A percentile compares a stretch with the other conserved stretches of the same genome.
These are phyloP conservation scores for Nitzschia inconspicua DNA, from an alignment of 108 stramenopile genomes.

Conservation along the genomic window DNA sequence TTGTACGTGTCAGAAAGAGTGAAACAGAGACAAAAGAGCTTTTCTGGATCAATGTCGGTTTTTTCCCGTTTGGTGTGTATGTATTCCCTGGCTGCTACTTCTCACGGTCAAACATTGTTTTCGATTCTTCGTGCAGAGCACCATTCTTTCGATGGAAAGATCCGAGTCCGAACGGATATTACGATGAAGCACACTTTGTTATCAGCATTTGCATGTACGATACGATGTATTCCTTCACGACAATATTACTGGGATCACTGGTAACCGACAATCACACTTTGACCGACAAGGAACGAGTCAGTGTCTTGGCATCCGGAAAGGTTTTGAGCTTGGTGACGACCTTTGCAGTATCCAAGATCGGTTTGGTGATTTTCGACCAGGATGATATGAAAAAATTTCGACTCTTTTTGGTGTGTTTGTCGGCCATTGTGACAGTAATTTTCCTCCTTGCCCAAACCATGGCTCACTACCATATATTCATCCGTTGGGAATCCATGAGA, in stretches of 20 bases:
- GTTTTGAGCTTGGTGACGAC: conserved; percentile 31
- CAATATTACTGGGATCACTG: conserved; percentile 32
- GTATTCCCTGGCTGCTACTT: too few relatives aligned
- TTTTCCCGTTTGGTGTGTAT: too few relatives aligned
- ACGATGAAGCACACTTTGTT: conserved; percentile 40
- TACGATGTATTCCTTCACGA: conserved; percentile 36
- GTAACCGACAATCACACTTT: conserved; percentile 48
- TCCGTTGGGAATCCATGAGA: conserved; percentile 7
- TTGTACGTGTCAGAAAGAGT: conserved; percentile 5
- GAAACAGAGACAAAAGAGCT: neutral
- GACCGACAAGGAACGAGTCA: conserved; percentile 41
- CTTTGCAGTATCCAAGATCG: conserved; percentile 34
- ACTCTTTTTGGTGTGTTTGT: conserved; percentile 20
- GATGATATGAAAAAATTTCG: conserved; percentile 33
- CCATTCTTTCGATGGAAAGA: conserved; percentile 36
- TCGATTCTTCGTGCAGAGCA: too few relatives aligned
- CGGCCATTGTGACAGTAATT: conserved; percentile 9
- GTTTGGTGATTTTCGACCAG: conserved; percentile 35
- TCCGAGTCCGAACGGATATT: neutral
- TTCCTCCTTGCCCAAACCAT: conserved; percentile 32
- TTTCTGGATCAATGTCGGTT: neutral
- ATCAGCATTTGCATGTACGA: conserved; percentile 37
- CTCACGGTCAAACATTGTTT: too few relatives aligned
- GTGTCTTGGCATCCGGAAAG: conserved; percentile 37
- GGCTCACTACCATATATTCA: neutral